Conservation (phyloP, 306 rosid genomes). For the Cicer cuneatum region DNA sequence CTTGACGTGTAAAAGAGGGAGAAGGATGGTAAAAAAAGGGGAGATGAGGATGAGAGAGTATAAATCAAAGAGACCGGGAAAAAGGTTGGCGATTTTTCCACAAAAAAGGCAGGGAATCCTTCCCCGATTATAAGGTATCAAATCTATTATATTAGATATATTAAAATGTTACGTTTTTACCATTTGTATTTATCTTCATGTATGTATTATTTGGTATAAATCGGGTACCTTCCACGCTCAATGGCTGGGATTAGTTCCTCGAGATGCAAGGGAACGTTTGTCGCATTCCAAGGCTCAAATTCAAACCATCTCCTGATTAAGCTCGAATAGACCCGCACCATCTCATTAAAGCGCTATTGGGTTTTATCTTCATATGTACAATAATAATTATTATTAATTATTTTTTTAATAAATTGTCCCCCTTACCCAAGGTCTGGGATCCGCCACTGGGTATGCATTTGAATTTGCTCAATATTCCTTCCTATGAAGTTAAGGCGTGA, state of each 20-base stretch:
- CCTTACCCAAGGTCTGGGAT: background rate
- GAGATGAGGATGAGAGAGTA: background rate
- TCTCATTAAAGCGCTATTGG: background rate
- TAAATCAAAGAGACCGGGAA: background rate
- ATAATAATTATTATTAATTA: background rate
- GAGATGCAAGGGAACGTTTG: background rate
- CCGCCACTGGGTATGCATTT: background rate
- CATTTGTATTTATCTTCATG: background rate
- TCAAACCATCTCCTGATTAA: background rate
- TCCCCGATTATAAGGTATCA: background rate
- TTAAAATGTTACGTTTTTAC: background rate
- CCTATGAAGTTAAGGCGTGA: conserved; percentile 28
- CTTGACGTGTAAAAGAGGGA: background rate
- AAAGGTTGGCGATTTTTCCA: background rate
- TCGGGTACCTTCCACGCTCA: background rate
- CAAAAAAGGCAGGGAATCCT: background rate
- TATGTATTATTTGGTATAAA: background rate
- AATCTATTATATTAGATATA: background rate
- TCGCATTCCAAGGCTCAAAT: background rate
- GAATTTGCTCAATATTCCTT: conserved; percentile 14
- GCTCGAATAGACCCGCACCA: background rate
- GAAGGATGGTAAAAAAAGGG: background rate
- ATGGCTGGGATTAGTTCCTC: background rate
- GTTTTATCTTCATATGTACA: background rate
- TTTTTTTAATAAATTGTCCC: background rate